Conservation (phyloP, 495 filamentous ascomycete genomes). For the Mytilinidion resinicola region DNA sequence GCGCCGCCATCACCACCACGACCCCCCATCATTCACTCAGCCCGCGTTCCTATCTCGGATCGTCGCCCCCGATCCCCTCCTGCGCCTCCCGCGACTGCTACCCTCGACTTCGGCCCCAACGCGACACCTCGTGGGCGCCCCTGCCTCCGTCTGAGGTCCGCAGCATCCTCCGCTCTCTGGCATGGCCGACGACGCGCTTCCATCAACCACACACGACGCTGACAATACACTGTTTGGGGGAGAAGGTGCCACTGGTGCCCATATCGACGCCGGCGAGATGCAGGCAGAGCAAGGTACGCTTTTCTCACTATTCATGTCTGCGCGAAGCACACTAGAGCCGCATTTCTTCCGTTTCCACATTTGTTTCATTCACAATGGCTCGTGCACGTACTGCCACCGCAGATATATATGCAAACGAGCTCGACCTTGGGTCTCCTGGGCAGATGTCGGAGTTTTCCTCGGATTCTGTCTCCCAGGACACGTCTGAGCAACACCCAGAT, state of each 20-base stretch:
- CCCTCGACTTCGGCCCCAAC: background rate
- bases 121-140: slow-evolving; percentile 8
- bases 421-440: too few species aligned
- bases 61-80: background rate
- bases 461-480: too few species aligned
- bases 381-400: too few species aligned
- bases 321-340: background rate
- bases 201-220: slow-evolving; percentile 11
- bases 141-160: background rate
- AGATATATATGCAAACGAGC: too few species aligned
- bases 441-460: too few species aligned
- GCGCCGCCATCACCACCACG: background rate
- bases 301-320: background rate
- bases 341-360: background rate
- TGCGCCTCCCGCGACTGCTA: background rate
- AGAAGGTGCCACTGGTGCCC: slow-evolving; percentile 11
- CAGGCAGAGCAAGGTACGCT: slow-evolving; percentile 22
- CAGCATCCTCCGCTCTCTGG: background rate
- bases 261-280: background rate
- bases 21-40: background rate
- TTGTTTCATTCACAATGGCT: too few species aligned
- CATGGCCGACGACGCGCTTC: slow-evolving; percentile 19
- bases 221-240: slow-evolving; percentile 7
- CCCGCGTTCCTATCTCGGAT: background rate
- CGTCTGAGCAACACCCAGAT: too few species aligned